Conservation (phyloP, 225 moss, liverwort and hornwort species). For the Marchantia paleacea region DNA sequence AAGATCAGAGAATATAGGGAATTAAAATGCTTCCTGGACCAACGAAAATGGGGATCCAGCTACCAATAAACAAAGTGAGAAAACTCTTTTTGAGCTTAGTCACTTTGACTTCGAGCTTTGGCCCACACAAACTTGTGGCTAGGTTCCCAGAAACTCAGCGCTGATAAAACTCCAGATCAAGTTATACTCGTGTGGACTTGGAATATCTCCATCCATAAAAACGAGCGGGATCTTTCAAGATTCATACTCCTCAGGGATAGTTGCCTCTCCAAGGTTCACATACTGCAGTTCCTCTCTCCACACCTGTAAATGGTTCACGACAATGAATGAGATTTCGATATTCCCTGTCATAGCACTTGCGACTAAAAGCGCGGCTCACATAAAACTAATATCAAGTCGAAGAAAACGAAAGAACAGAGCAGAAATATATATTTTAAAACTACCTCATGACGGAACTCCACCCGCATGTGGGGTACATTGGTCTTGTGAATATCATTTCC, state of each 20-base stretch:
- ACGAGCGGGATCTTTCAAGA: slow-evolving; percentile 40
- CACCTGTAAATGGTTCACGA: slow-evolving; percentile 42
- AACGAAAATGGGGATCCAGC: neutral
- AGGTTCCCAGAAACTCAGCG: neutral
- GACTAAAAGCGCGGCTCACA: neutral
- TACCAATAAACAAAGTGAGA: neutral
- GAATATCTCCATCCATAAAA: slow-evolving; percentile 8
- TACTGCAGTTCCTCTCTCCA: slow-evolving; percentile 93
- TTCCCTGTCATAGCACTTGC: neutral
- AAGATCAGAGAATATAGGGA: neutral
- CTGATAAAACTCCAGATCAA: slow-evolving; percentile 6
- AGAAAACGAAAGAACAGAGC: neutral
- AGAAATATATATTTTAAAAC: neutral
- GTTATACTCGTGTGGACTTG: neutral
- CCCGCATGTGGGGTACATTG: slow-evolving; percentile 93
- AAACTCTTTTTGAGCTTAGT: slow-evolving; percentile 8
- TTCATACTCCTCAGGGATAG: slow-evolving; percentile 54
- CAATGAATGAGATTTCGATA: neutral
- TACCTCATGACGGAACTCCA: slow-evolving; percentile 92
- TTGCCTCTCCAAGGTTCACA: slow-evolving; percentile 67
- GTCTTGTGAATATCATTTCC: slow-evolving; percentile 97
- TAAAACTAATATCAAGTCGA: neutral
- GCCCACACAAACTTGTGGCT: neutral
- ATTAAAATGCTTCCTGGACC: slow-evolving; percentile 1
- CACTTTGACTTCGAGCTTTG: neutral